A percentile compares a stretch with the other conserved stretches of the same genome.
phyloP scores from a whole-genome alignment of 2,329 filamentous ascomycete genomes.

The Botryotinia convoluta region DNA sequence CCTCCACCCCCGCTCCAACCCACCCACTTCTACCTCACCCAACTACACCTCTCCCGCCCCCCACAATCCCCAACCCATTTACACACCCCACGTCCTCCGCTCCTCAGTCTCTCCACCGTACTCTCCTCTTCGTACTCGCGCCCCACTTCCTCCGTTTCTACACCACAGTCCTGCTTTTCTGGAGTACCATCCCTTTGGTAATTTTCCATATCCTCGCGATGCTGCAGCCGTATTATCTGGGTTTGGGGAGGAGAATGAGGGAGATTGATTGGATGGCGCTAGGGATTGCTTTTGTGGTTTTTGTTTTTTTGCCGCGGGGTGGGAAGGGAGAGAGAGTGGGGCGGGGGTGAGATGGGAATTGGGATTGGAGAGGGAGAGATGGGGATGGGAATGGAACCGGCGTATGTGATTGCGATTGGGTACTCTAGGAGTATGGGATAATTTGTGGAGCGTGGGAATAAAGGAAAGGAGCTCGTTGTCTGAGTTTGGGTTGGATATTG shows the following conservation, averaged over 20 bases:
- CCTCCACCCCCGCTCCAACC: too few species aligned
- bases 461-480: not conserved
- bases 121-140: not conserved
- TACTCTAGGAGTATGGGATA: not conserved
- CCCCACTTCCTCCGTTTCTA: too few species aligned
- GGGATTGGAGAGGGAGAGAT: not conserved
- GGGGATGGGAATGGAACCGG: not conserved
- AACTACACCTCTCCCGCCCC: not conserved
- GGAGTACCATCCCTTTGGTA: not conserved
- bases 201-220: not conserved
- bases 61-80: not conserved
- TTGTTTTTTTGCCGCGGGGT: not conserved
- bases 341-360: not conserved
- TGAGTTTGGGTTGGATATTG: not conserved
- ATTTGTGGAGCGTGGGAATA: not conserved
- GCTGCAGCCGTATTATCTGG: not conserved
- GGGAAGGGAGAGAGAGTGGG: too few species aligned
- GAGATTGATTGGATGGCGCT: not conserved
- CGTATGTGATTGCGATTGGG: not conserved
- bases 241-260: not conserved
- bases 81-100: not conserved
- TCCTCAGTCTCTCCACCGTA: not conserved
- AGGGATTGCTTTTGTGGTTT: not conserved
- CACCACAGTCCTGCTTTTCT: not conserved
- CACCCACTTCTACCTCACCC: not conserved